Conservation (phyloP, 768 basidiomycete species). For the Amanita thiersii region DNA sequence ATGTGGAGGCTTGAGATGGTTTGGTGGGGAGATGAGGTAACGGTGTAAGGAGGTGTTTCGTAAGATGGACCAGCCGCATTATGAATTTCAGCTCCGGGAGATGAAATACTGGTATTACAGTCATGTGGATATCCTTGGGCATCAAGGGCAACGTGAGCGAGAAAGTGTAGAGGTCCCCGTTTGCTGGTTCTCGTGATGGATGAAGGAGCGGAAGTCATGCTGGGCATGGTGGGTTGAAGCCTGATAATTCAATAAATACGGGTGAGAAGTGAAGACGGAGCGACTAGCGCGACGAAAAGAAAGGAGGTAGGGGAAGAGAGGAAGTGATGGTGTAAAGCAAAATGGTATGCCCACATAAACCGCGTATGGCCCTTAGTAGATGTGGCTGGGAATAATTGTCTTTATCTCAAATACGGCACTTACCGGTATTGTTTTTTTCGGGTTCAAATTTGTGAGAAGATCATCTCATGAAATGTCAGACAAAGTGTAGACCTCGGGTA, state of each 20-base stretch:
- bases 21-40: constrained; percentile 12
- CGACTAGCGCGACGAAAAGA: constrained; percentile 26
- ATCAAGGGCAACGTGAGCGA: constrained; percentile 26
- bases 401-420: constrained; percentile 17
- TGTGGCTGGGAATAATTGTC: constrained; percentile 14
- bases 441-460: neutral
- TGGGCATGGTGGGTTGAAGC: constrained; percentile 10
- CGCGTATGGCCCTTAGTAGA: constrained; percentile 10
- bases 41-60: constrained; percentile 11
- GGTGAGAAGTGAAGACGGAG: constrained; percentile 17
- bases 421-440: constrained; percentile 29
- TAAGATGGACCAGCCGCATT: constrained; percentile 14
- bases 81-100: constrained; percentile 10
- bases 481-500: neutral
- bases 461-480: constrained; percentile 6
- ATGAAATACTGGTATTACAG: constrained; percentile 11
- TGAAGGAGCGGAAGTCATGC: constrained; percentile 11
- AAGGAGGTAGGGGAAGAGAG: constrained; percentile 13
- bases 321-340: constrained; percentile 11
- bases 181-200: constrained; percentile 20
- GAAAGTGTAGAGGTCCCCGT: constrained; percentile 26
- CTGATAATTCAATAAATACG: constrained; percentile 17
- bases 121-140: constrained; percentile 13
- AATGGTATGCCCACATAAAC: constrained; percentile 16
- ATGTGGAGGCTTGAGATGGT: constrained; percentile 20